These are phyloP conservation scores for Saccharomycopsis javanensis DNA, from an alignment of 805 yeast genomes.

Conservation along the genomic window DNA sequence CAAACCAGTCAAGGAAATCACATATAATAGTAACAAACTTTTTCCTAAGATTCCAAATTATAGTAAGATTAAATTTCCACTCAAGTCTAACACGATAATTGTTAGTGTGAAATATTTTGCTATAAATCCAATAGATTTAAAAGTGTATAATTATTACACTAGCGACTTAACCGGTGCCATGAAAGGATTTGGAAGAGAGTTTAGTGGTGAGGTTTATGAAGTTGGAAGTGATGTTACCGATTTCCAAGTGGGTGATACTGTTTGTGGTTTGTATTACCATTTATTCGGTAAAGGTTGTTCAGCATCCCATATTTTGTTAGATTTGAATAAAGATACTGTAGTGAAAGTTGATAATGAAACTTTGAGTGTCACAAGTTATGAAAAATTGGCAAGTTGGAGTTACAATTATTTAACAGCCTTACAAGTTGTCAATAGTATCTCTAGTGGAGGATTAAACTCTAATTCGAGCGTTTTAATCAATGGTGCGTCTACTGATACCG, in stretches of 20 bases:
- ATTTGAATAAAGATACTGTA: conserved; percentile 42
- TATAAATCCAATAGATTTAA: conserved; percentile 56
- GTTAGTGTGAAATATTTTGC: conserved; percentile 52
- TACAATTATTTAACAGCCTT: conserved; percentile 56
- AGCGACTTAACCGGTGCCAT: conserved; percentile 41
- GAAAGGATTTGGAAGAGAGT: conserved; percentile 65
- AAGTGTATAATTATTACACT: conserved; percentile 46
- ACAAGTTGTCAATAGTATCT: conserved; percentile 29
- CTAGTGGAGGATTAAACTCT: conserved; percentile 27
- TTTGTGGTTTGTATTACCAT: conserved; percentile 53
- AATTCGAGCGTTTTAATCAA: conserved; percentile 48
- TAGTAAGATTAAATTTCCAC: conserved; percentile 41
- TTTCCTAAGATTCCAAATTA: conserved; percentile 39
- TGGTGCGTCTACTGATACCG: conserved; percentile 77
- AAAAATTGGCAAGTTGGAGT: conserved; percentile 57
- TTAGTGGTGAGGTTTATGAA: conserved; percentile 46
- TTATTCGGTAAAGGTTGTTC: conserved; percentile 46
- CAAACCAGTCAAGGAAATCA: conserved; percentile 42
- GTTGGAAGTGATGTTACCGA: conserved; percentile 23
- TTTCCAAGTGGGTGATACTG: conserved; percentile 46
- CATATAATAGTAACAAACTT: conserved; percentile 27
- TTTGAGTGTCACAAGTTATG: conserved; percentile 22
- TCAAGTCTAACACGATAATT: conserved; percentile 38
- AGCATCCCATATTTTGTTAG: conserved; percentile 45
- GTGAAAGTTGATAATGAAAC: conserved; percentile 39